Conservation (phyloP, 192 early-diverging fungal species). For the Linnemannia hyalina region DNA sequence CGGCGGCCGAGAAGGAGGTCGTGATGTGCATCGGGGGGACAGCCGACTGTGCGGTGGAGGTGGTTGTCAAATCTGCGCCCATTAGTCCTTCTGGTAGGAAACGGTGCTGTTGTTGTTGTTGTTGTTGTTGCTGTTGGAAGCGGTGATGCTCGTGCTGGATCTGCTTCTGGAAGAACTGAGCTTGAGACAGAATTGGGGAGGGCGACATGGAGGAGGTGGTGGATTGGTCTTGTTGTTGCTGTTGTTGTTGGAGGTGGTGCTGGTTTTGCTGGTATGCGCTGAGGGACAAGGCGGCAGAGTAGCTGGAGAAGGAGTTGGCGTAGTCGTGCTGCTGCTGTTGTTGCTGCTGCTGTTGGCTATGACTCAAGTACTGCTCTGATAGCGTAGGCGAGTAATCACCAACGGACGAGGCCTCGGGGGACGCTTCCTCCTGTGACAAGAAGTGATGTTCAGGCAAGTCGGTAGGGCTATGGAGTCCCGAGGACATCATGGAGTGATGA, state of each 20-base stretch:
- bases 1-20: not conserved
- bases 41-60: constrained; percentile 11
- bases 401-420: constrained; percentile 20
- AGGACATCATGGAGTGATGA: constrained; percentile 11
- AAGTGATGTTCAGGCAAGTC: constrained; percentile 42
- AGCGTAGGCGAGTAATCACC: constrained; percentile 18
- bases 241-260: constrained; percentile 5
- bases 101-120: constrained; percentile 21
- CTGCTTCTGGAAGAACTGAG: constrained; percentile 39
- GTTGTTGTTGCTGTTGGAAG: constrained; percentile 36
- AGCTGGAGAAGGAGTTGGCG: constrained; percentile 9
- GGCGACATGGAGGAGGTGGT: not conserved
- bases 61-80: constrained; percentile 8
- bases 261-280: constrained; percentile 9
- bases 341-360: constrained; percentile 7
- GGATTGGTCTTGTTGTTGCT: not conserved
- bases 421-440: constrained; percentile 12
- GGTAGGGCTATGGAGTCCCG: constrained; percentile 34
- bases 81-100: constrained; percentile 17
- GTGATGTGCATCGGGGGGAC: constrained; percentile 37
- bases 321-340: constrained; percentile 10
- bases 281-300: constrained; percentile 16
- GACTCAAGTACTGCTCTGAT: constrained; percentile 2
- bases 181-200: constrained; percentile 16
- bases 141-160: constrained; percentile 39